Evolutionary conservation across 305 asterid genomes (phyloP).

Genomic region (Salvia sclarea): DNA sequence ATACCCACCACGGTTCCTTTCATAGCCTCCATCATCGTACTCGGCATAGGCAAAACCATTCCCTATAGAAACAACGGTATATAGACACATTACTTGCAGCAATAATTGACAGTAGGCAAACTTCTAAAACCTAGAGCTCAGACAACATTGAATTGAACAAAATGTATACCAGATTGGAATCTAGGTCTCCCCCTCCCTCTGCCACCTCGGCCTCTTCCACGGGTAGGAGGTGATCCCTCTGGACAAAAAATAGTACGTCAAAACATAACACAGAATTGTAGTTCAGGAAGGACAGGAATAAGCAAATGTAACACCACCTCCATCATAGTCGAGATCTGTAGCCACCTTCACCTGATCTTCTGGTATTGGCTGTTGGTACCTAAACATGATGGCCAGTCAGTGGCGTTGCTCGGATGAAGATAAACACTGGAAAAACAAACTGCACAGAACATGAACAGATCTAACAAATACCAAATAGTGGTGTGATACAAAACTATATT

Average conservation of each 20-base stretch:
- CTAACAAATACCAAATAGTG: not conserved
- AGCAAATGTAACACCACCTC: constrained; percentile 48
- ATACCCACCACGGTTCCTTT: constrained; percentile 54
- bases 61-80: constrained; percentile 38
- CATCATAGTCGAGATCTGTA: constrained; percentile 66
- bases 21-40: constrained; percentile 76
- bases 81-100: not conserved
- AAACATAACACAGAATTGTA: not conserved
- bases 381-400: constrained; percentile 31
- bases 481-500: not conserved
- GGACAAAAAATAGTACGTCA: constrained; percentile 14
- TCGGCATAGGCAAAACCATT: constrained; percentile 57
- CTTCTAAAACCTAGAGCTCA: not conserved
- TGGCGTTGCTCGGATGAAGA: not conserved
- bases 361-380: constrained; percentile 89
- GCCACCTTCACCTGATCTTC: constrained; percentile 78
- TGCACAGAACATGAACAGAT: not conserved
- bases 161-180: constrained; percentile 49
- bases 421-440: not conserved
- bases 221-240: constrained; percentile 73
- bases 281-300: not conserved
- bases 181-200: constrained; percentile 86
- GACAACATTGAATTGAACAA: not conserved
- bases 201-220: constrained; percentile 78
- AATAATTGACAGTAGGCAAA: not conserved